Percentiles rank a stretch among this genome's conserved stretches.
These are phyloP conservation scores for Cryptosporidium tyzzeri DNA, from an alignment of 169 alveolate genomes.

Conservation along the genomic window DNA sequence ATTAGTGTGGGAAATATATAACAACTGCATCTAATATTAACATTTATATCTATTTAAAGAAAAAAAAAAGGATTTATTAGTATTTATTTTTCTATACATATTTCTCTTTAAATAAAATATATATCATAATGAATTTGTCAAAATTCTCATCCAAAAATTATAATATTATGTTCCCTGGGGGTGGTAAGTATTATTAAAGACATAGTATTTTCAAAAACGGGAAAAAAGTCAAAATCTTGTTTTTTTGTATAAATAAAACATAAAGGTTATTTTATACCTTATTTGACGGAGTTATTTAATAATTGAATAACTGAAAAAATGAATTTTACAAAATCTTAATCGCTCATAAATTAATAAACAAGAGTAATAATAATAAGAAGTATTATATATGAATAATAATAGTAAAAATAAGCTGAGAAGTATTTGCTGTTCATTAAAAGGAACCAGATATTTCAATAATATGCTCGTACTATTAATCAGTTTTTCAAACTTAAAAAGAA, in stretches of 20 bases:
- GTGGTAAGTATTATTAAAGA: too few relatives aligned
- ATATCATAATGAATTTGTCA: neutral
- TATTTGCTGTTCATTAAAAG: slow-evolving; percentile 12
- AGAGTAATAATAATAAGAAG: neutral
- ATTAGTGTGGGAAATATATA: slow-evolving; percentile 13
- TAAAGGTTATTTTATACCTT: too few relatives aligned
- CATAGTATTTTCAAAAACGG: neutral
- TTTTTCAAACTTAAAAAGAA: neutral
- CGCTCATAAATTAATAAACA: slow-evolving; percentile 4
- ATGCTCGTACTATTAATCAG: neutral
- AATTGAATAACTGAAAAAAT: neutral
- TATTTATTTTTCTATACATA: neutral
- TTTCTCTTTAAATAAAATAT: neutral
- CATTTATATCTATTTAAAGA: slow-evolving; percentile 15
- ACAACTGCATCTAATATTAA: neutral
- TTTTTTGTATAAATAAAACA: too few relatives aligned
- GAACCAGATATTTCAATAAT: neutral
- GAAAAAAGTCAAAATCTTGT: neutral
- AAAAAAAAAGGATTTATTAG: neutral
- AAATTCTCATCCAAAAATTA: neutral
- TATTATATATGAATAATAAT: neutral
- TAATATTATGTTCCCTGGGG: neutral
- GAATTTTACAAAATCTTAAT: neutral
- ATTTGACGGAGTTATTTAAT: too few relatives aligned
- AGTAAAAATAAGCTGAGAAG: neutral